Conservation (phyloP, 73 alveolate genomes). For the Paramecium sexaurelia region DNA sequence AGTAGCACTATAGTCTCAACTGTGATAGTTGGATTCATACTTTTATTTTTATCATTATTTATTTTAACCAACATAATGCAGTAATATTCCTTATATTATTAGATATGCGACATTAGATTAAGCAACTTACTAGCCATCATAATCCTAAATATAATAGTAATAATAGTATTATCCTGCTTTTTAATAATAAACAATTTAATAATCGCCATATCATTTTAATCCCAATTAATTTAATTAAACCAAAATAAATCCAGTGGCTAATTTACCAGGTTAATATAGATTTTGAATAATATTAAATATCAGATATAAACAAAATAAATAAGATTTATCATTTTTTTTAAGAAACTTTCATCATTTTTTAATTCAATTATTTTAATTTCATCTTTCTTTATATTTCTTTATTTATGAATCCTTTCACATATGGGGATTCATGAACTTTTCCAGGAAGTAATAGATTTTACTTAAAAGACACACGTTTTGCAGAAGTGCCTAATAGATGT, state of each 20-base stretch:
- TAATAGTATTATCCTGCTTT: not conserved
- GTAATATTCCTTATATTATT: not conserved
- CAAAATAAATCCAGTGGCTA: slow-evolving; percentile 3
- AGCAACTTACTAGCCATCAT: not conserved
- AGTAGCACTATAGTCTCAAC: not conserved
- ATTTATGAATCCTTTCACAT: slow-evolving; percentile 23
- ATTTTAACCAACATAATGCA: not conserved
- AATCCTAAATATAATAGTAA: not conserved
- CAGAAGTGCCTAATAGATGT: not conserved
- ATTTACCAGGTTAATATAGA: slow-evolving; percentile 4
- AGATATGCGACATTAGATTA: not conserved
- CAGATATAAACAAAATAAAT: not conserved
- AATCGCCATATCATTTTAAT: not conserved
- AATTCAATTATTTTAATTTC: slow-evolving; percentile 6
- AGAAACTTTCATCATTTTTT: slow-evolving; percentile 29
- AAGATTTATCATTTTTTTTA: not conserved
- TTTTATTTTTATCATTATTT: not conserved
- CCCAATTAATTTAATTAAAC: not conserved
- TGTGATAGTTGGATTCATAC: not conserved
- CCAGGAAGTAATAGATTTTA: not conserved
- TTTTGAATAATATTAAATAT: not conserved
- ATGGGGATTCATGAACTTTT: slow-evolving; percentile 31
- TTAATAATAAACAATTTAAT: not conserved
- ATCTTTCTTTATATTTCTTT: slow-evolving; percentile 18
- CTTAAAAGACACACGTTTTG: not conserved